phyloP scores from a whole-genome alignment of 108 stramenopile species.

The Fragilariopsis cylindrus region DNA sequence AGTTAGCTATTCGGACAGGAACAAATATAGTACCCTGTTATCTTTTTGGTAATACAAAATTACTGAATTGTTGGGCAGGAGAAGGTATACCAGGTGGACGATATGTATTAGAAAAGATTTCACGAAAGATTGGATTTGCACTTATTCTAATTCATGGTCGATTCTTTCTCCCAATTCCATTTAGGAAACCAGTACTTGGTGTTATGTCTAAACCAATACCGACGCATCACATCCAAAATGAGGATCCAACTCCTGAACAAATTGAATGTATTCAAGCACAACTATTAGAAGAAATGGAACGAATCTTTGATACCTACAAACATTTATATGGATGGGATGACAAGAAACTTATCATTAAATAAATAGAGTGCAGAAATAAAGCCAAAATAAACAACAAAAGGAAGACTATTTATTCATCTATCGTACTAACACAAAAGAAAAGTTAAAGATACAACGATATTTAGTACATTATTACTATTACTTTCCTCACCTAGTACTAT shows the following conservation, averaged over 20 bases:
- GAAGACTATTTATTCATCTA: neutral
- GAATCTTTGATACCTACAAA: slow-evolving; percentile 43
- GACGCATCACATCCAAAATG: slow-evolving; percentile 40
- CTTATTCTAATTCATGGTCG: slow-evolving; percentile 46
- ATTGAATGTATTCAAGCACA: slow-evolving; percentile 22
- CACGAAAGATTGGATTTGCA: slow-evolving; percentile 44
- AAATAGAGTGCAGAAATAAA: neutral
- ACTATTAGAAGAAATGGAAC: slow-evolving; percentile 36
- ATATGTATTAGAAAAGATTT: slow-evolving; percentile 29
- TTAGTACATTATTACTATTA: neutral
- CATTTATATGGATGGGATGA: slow-evolving; percentile 42
- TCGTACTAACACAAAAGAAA: neutral
- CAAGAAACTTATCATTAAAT: slow-evolving; percentile 43
- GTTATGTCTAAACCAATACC: slow-evolving; percentile 43
- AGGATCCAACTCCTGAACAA: slow-evolving; percentile 46
- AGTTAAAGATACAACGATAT: neutral
- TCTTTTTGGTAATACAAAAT: slow-evolving; percentile 54
- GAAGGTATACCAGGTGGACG: slow-evolving; percentile 30
- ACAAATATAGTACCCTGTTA: slow-evolving; percentile 57
- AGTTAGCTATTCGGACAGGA: slow-evolving; percentile 58
- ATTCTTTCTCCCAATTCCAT: slow-evolving; percentile 46
- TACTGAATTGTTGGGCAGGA: slow-evolving; percentile 42
- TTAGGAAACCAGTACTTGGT: slow-evolving; percentile 30
- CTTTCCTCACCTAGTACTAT: neutral
- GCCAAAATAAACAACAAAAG: neutral